These are phyloP conservation scores for Alternaria sp. DNA, from an alignment of 2,329 filamentous ascomycete genomes.

Conservation along the genomic window DNA sequence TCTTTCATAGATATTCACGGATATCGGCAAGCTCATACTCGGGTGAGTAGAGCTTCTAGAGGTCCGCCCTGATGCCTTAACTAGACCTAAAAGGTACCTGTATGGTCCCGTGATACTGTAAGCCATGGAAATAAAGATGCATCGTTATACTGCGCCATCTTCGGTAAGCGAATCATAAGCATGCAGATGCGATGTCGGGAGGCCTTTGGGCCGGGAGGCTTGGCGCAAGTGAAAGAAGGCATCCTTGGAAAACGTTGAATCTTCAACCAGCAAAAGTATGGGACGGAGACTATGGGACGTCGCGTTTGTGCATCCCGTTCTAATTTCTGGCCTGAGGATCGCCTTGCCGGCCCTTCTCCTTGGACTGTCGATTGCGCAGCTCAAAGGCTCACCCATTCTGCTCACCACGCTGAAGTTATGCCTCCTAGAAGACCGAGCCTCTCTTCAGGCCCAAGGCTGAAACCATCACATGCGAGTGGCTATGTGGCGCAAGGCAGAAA, in stretches of 20 bases:
- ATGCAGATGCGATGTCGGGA: not conserved
- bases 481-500: slow-evolving; percentile 29
- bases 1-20: slow-evolving; percentile 4
- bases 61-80: slow-evolving; percentile 19
- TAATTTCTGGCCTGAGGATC: slow-evolving; percentile 1
- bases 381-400: slow-evolving; percentile 2
- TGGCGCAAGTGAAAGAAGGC: slow-evolving; percentile 16
- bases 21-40: slow-evolving; percentile 15
- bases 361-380: slow-evolving; percentile 2
- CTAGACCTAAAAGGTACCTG: slow-evolving; percentile 2
- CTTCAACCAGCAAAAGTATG: not conserved
- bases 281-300: not conserved
- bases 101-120: slow-evolving; percentile 19
- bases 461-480: slow-evolving; percentile 16
- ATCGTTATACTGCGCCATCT: not conserved
- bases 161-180: slow-evolving; percentile 18
- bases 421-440: slow-evolving; percentile 15
- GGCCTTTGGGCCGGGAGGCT: slow-evolving; percentile 19
- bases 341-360: slow-evolving; percentile 7
- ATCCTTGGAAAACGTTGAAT: not conserved
- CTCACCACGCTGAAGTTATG: slow-evolving; percentile 11
- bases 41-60: not conserved
- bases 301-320: not conserved
- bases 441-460: not conserved
- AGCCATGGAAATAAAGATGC: slow-evolving; percentile 13